Conservation (phyloP, 176 grass and related monocot species). For the Oryza longistaminata region DNA sequence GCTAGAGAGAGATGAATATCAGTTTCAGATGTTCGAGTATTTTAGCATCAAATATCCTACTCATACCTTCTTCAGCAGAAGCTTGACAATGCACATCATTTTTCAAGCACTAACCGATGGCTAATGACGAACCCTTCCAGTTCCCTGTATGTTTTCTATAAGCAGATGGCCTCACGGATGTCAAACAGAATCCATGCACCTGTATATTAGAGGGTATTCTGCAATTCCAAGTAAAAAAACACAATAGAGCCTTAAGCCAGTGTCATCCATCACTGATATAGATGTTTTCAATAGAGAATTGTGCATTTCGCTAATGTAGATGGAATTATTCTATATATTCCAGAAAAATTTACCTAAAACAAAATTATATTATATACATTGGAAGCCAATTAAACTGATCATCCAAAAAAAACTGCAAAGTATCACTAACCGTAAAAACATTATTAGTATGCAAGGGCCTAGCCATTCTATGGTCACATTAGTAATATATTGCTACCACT, state of each 20-base stretch:
- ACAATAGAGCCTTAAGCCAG: not conserved
- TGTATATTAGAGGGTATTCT: constrained; percentile 40
- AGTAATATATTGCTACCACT: too few species aligned
- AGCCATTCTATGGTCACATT: too few species aligned
- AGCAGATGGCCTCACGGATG: constrained; percentile 38
- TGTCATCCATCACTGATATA: not conserved
- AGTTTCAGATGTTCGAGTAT: not conserved
- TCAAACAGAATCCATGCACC: constrained; percentile 66
- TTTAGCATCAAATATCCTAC: constrained; percentile 1
- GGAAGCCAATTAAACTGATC: too few species aligned
- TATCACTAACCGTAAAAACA: too few species aligned
- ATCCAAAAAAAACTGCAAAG: too few species aligned
- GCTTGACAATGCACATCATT: not conserved
- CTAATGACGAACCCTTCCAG: constrained; percentile 57
- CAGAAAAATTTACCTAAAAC: too few species aligned
- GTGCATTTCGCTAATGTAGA: not conserved
- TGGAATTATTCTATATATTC: not conserved
- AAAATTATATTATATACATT: too few species aligned
- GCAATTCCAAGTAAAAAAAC: constrained; percentile 2
- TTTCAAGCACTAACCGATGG: constrained; percentile 30
- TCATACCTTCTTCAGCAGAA: not conserved
- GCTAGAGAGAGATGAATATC: not conserved
- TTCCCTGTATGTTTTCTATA: constrained; percentile 53
- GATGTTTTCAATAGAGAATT: not conserved
- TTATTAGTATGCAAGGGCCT: too few species aligned